Evolutionary conservation across 768 basidiomycete genomes (phyloP), one percentile per base, ranked within the genome.

Genomic region (Naganishia onofrii): DNA sequence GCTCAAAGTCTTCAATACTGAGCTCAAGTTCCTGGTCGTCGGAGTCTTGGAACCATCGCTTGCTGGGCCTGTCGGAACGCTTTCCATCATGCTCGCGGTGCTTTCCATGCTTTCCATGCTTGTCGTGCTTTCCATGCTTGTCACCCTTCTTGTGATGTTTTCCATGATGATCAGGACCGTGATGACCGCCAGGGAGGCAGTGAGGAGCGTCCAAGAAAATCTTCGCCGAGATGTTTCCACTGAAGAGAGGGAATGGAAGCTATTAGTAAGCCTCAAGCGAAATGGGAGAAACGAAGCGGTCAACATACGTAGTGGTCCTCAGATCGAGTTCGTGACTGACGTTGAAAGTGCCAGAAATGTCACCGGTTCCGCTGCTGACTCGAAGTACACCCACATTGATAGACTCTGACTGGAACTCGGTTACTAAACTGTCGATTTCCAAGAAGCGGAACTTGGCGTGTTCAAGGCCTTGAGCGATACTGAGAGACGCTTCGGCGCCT

Each of bases 321-420:
- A 70, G 29, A 15, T 52, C 60, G 12, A 70, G 53, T n/a, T 64
- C 51, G 9, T 51, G 57, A 19, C 28, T 38, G 51, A 70, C 69
- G 36, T 70, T 65, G 60, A 58, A 70, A 1, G 60, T 42, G 38
- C 69, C 69, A n/a, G 44, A 48, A 28, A 70, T 70, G 29, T 70
- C 53, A 7, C 69, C 69, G 51, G 58, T 70, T 15, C 32, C 58
- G 19, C 48, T 44, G 44, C 12, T 64, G 31, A 70, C 42, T 26
- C 60, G 36, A n/a, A 63, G 60, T 15, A 63, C 38, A 28, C 26
- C 42, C 1, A 44, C 60, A 23, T 63, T 38, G 23, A 63, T 38
- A 15, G n/a, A 46, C 3, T 63, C 38, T 23, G 60, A n/a, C 23
- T 63, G 28, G 60, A 63, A 63, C 13, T 26, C 60, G 38, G 23